phyloP scores from a whole-genome alignment of 352 stramenopile species.

The Phytopythium sindhum region DNA sequence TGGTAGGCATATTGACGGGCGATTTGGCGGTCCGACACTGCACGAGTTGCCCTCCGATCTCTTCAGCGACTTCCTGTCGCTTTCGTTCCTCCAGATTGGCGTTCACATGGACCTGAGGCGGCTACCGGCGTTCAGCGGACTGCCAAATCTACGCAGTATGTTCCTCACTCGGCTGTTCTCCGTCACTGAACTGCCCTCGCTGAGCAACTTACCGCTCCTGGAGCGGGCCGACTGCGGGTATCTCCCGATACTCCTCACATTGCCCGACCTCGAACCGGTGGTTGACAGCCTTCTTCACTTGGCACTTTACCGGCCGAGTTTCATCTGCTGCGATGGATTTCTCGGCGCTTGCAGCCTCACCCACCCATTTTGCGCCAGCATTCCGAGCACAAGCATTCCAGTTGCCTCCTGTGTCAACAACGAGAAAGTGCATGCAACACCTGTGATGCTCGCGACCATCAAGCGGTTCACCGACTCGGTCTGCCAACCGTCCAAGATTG shows the following conservation, averaged over 20 bases:
- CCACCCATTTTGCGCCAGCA: slow-evolving; percentile 17
- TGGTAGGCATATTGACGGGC: slow-evolving; percentile 44
- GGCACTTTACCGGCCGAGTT: slow-evolving; percentile 17
- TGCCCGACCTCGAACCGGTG: slow-evolving; percentile 22
- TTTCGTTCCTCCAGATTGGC: slow-evolving; percentile 37
- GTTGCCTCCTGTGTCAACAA: slow-evolving; percentile 15
- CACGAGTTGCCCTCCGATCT: slow-evolving; percentile 17
- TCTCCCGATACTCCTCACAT: slow-evolving; percentile 8
- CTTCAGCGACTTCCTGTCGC: slow-evolving; percentile 25
- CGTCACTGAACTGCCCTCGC: slow-evolving; percentile 24
- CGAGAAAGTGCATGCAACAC: neutral
- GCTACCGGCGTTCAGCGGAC: slow-evolving; percentile 26
- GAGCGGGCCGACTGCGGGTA: slow-evolving; percentile 26
- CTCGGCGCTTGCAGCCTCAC: slow-evolving; percentile 20
- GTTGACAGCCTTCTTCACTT: slow-evolving; percentile 16
- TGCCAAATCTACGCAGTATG: slow-evolving; percentile 26
- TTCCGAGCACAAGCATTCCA: neutral
- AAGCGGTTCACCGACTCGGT: slow-evolving; percentile 7
- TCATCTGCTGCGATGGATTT: slow-evolving; percentile 42
- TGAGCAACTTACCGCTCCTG: slow-evolving; percentile 13
- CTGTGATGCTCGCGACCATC: slow-evolving; percentile 11
- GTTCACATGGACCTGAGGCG: slow-evolving; percentile 19
- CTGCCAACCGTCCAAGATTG: slow-evolving; percentile 12
- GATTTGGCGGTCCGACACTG: slow-evolving; percentile 20
- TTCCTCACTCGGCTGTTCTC: slow-evolving; percentile 18